phyloP scores from a whole-genome alignment of 2,329 filamentous ascomycete genomes.

The Monilinia fructigena region DNA sequence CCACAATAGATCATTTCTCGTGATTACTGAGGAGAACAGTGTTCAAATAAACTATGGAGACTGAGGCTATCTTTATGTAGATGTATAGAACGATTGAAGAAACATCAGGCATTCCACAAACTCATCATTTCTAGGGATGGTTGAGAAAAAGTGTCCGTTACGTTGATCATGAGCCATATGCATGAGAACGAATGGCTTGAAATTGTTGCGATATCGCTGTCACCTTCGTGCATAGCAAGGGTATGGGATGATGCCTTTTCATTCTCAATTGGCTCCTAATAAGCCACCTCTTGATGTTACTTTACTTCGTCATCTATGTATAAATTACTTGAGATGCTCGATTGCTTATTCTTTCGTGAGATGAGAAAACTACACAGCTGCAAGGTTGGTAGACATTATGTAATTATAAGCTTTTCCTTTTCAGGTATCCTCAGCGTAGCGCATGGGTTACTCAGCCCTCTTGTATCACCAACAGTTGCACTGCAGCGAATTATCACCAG shows the following conservation, averaged over 20 bases:
- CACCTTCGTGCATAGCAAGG: background rate
- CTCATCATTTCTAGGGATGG: background rate
- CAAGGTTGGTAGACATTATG: background rate
- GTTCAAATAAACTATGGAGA: background rate
- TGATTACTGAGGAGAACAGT: background rate
- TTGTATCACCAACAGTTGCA: background rate
- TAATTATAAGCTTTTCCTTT: constrained; percentile 12
- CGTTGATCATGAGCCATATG: too few relatives aligned
- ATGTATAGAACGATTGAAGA: background rate
- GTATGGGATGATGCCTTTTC: background rate
- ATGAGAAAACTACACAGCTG: too few relatives aligned
- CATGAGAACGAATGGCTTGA: background rate
- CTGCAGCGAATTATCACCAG: too few relatives aligned
- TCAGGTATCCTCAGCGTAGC: constrained; percentile 23
- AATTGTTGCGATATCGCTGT: background rate
- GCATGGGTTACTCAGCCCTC: constrained; percentile 4
- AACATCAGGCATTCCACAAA: background rate
- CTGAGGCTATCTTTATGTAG: background rate
- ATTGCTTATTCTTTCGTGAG: background rate
- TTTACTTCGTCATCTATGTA: background rate
- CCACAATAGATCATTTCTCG: constrained; percentile 34
- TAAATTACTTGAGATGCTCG: background rate
- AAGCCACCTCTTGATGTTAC: background rate
- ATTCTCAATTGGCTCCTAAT: background rate
- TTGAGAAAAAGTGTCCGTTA: too few relatives aligned